Evolutionary conservation across 345 rosid genomes (phyloP).

Genomic region (Carallia pectinifolia): DNA sequence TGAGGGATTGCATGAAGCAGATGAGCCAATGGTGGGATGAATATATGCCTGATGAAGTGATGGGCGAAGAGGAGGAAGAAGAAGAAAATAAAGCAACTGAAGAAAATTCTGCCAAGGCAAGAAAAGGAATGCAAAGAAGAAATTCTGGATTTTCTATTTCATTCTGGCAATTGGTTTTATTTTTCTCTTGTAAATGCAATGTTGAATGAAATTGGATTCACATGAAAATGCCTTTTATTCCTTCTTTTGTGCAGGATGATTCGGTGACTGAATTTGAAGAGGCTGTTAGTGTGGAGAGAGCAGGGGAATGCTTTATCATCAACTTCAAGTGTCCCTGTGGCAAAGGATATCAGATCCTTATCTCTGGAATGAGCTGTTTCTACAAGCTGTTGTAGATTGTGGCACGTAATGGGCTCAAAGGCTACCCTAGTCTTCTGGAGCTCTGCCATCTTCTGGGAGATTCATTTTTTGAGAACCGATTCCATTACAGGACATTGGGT

Average conservation of each 20-base stretch:
- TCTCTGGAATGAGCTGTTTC: conserved; percentile 38
- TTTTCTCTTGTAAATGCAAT: no score
- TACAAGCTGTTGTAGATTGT: conserved; percentile 48
- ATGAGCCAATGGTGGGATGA: conserved; percentile 39
- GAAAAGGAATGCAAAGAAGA: no score
- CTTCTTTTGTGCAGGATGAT: conserved; percentile 20
- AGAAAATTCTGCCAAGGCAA: not conserved
- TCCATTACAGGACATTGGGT: no score
- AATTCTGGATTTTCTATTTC: no score
- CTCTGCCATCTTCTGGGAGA: not conserved
- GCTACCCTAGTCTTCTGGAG: not conserved
- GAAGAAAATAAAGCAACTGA: conserved; percentile 11
- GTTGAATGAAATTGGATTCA: no score
- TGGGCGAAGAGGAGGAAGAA: not conserved
- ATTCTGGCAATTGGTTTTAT: no score
- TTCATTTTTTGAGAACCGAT: no score
- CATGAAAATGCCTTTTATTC: not conserved
- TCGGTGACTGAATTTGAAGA: conserved; percentile 32
- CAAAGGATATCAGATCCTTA: conserved; percentile 46
- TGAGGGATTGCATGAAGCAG: conserved; percentile 37
- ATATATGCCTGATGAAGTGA: conserved; percentile 6
- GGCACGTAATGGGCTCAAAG: not conserved
- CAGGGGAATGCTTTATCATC: conserved; percentile 37
- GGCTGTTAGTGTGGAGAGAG: conserved; percentile 45
- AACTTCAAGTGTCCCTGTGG: conserved; percentile 49